Evolutionary conservation across 2,329 filamentous ascomycete species (phyloP), one percentile per base, ranked within the genome.

Genomic region (Alternaria incomplexa): DNA sequence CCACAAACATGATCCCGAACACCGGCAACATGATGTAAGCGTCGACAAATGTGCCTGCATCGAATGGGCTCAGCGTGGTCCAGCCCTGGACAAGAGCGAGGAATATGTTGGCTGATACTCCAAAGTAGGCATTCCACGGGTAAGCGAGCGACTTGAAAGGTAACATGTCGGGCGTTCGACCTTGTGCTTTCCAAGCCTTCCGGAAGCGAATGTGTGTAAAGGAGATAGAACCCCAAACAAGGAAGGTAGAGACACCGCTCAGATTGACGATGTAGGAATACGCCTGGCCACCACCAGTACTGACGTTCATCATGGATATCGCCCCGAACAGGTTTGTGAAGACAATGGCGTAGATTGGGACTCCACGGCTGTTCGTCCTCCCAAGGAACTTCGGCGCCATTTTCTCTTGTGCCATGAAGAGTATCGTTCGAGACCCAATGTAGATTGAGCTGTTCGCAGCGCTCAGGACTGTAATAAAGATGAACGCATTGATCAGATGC

Each of bases 271-370:
- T 91, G 77, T 91, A 91, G 7, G 77, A 78, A 74, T 91, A 93
- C 0, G 89, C 89, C 63, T 86, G 84, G 46, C 86, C 84, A 0
- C 89, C 89, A 8, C 89, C 89, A 0, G 89, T 90, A 40, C 85
- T 89, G 32, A 91, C 80, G 69, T 92, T 92, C 87, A 92, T 91
- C 85, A 92, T 88, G n/a, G 88, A 87, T n/a, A 93, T 80, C 5
- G 89, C 85, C 10, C 90, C 91, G 58, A 91, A 90, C 1, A 88
- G 80, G 66, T 93, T 93, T 13, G 91, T 90, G 52, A 93, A 83
- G 3, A 91, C 73, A 46, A 94, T 70, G 79, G 91, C 77, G 77
- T 86, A 70, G 86, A 86, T 80, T 0, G 86, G 86, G 0, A 87
- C 85, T 25, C 91, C 91, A 13, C 87, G 84, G 23, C 81, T 82